A percentile compares a stretch with the other conserved stretches of the same genome.
These are phyloP conservation scores for Biscogniauxia sp. DNA, from an alignment of 2,329 filamentous ascomycete genomes.

Conservation along the genomic window DNA sequence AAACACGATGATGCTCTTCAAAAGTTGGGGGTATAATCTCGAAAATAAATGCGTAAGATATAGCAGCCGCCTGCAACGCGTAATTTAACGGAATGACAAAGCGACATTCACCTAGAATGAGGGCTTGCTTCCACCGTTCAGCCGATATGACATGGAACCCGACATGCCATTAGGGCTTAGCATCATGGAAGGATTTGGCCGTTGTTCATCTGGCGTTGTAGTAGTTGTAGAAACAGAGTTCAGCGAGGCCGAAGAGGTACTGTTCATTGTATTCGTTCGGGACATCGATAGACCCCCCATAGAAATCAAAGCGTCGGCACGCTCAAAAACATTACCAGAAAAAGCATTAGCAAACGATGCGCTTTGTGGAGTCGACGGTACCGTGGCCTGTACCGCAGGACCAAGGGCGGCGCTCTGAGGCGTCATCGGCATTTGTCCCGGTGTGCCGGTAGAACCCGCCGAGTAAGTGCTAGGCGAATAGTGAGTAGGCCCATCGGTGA, in stretches of 20 bases:
- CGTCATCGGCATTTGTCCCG: constrained; percentile 67
- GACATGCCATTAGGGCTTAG: constrained; percentile 28
- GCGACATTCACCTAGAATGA: constrained; percentile 30
- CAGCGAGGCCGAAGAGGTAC: constrained; percentile 33
- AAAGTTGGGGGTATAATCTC: not conserved
- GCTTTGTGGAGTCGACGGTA: constrained; percentile 68
- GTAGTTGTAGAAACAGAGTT: constrained; percentile 32
- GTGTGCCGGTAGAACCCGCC: constrained; percentile 31
- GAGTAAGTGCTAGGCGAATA: constrained; percentile 35
- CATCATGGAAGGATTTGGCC: constrained; percentile 24
- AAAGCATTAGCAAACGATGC: constrained; percentile 55
- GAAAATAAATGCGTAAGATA: not conserved
- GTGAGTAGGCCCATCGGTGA: constrained; percentile 21
- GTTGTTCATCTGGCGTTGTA: constrained; percentile 28
- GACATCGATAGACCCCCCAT: constrained; percentile 58
- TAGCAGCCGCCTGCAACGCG: constrained; percentile 10
- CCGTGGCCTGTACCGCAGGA: constrained; percentile 84
- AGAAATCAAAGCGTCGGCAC: constrained; percentile 56
- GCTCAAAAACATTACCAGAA: constrained; percentile 58
- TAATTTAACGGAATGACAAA: constrained; percentile 18
- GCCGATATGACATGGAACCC: constrained; percentile 21
- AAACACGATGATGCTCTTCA: not conserved
- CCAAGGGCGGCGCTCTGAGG: constrained; percentile 86
- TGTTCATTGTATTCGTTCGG: constrained; percentile 45
- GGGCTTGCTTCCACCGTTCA: constrained; percentile 31